Conservation (phyloP, 2,329 filamentous ascomycete genomes). For the Neonectria faginata region DNA sequence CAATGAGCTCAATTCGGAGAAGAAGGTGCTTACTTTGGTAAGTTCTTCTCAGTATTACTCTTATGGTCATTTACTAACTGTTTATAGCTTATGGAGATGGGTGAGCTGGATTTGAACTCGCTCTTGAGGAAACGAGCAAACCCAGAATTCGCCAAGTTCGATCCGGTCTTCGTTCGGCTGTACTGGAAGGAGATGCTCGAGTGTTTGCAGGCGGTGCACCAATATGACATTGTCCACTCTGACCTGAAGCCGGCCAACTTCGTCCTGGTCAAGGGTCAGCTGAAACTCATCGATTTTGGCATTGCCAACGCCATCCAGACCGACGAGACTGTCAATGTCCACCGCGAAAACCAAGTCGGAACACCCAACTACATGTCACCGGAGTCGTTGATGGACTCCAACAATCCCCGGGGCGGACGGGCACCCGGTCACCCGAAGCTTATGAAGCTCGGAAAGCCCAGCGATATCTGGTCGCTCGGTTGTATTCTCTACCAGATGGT, state of each 20-base stretch:
- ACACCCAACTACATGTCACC: conserved; percentile 99
- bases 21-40: conserved; percentile 87
- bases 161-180: conserved; percentile 92
- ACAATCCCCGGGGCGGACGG: conserved; percentile 67
- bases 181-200: conserved; percentile 99
- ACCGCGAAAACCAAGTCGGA: conserved; percentile 93
- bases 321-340: conserved; percentile 96
- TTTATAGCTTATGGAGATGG: conserved; percentile 90
- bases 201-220: conserved; percentile 89
- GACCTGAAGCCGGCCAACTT: conserved; percentile 98
- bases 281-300: conserved; percentile 98
- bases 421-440: conserved; percentile 70
- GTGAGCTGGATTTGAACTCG: conserved; percentile 91
- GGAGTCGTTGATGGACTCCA: conserved; percentile 90
- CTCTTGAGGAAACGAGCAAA: conserved; percentile 81
- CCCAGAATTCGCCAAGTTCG: conserved; percentile 79
- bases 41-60: conserved; percentile 50
- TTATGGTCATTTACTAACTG: conserved; percentile 36
- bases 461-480: conserved; percentile 94
- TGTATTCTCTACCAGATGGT: conserved; percentile 99
- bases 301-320: conserved; percentile 97
- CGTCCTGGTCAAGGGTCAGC: conserved; percentile 85
- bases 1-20: conserved; percentile 93
- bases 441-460: conserved; percentile 96
- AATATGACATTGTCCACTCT: conserved; percentile 92